A percentile compares a stretch with the other conserved stretches of the same genome.
Evolutionary conservation across 148 eudicot species (phyloP).

Genomic region (Tetragonia tetragonoides): DNA sequence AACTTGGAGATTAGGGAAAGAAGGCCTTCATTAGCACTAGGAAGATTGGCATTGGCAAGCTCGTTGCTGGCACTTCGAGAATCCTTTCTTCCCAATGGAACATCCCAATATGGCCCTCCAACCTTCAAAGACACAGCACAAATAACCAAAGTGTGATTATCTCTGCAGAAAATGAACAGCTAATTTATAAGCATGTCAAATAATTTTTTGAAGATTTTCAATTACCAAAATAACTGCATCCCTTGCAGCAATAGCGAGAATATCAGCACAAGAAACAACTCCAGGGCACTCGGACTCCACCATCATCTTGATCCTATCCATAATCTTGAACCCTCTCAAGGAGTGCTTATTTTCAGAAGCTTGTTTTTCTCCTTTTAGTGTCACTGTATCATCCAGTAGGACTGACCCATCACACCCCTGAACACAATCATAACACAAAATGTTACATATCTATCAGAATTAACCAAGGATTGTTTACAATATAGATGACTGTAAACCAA

Average conservation of each 20-base stretch:
- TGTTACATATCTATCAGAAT: no score
- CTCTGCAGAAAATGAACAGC: no score
- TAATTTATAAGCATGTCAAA: no score
- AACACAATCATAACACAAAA: not conserved
- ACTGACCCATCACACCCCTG: slow-evolving; percentile 98
- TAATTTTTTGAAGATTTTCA: not conserved
- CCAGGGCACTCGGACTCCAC: slow-evolving; percentile 93
- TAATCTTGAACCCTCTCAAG: slow-evolving; percentile 62
- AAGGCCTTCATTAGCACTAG: slow-evolving; percentile 63
- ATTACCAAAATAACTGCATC: slow-evolving; percentile 77
- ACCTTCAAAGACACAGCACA: slow-evolving; percentile 36
- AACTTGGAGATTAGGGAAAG: slow-evolving; percentile 77
- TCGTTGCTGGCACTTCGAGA: slow-evolving; percentile 61
- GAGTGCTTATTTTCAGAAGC: slow-evolving; percentile 58
- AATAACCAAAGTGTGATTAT: not conserved
- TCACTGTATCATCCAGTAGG: slow-evolving; percentile 72
- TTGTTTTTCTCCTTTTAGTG: slow-evolving; percentile 75
- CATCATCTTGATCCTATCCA: slow-evolving; percentile 71
- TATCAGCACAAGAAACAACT: slow-evolving; percentile 87
- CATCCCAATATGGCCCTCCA: slow-evolving; percentile 95
- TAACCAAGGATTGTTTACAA: not conserved
- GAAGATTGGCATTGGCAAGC: slow-evolving; percentile 54
- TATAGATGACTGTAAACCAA: not conserved
- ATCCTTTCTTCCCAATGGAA: slow-evolving; percentile 83
- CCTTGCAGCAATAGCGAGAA: slow-evolving; percentile 85